phyloP scores from a whole-genome alignment of 2,329 filamentous ascomycete species.

The Neonectria sp. region DNA sequence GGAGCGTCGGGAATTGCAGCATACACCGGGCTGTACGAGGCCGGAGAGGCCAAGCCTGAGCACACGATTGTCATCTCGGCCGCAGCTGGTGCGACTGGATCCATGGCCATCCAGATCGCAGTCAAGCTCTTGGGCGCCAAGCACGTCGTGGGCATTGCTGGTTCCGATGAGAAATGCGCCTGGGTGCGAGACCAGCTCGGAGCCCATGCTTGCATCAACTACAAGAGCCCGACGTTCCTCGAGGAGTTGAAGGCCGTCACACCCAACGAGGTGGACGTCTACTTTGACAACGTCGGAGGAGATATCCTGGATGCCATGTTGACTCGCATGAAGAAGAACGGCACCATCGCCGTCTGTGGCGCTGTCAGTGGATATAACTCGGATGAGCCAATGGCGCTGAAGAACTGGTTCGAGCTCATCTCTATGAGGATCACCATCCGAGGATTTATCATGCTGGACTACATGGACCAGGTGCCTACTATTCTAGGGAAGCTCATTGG shows the following conservation, averaged over 20 bases:
- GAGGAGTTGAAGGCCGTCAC: conserved; percentile 47
- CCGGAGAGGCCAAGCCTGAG: conserved; percentile 46
- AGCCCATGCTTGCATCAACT: conserved; percentile 49
- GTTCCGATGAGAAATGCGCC: conserved; percentile 48
- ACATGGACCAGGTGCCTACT: conserved; percentile 47
- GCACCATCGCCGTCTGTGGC: conserved; percentile 47
- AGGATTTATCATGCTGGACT: conserved; percentile 50
- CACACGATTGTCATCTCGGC: conserved; percentile 49
- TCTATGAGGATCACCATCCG: conserved; percentile 45
- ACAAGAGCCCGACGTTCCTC: conserved; percentile 49
- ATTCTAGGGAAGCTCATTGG: conserved; percentile 48
- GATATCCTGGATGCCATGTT: conserved; percentile 46
- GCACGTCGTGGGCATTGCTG: conserved; percentile 49
- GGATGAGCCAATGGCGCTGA: conserved; percentile 46
- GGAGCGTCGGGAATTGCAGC: conserved; percentile 48
- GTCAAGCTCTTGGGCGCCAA: conserved; percentile 47
- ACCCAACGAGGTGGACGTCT: conserved; percentile 48
- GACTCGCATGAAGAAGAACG: conserved; percentile 47
- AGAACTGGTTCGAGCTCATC: conserved; percentile 50
- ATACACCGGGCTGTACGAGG: conserved; percentile 45
- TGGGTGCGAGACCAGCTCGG: conserved; percentile 48
- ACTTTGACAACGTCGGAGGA: conserved; percentile 51
- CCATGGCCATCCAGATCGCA: conserved; percentile 50
- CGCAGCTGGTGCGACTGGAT: conserved; percentile 48
- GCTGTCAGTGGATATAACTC: conserved; percentile 48